Evolutionary conservation across 805 yeast genomes (phyloP).

Genomic region (Starmerella ratchasimensis): DNA sequence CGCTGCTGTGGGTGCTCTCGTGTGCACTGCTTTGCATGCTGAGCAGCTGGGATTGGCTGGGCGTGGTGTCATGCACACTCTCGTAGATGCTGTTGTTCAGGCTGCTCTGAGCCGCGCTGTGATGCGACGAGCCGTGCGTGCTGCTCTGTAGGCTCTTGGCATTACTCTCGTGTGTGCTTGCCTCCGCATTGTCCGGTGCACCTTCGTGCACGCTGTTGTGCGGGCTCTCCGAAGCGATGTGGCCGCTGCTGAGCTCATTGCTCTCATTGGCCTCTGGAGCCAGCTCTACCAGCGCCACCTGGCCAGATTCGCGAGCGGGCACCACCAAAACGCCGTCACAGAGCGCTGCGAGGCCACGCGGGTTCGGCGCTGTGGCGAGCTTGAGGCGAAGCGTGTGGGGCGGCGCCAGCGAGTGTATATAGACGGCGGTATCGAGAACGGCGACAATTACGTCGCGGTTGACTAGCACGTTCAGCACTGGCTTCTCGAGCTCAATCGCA

Average conservation of each 20-base stretch:
- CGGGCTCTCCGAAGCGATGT: too few species aligned
- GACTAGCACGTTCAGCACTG: slow-evolving; percentile 58
- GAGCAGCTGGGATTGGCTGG: too few species aligned
- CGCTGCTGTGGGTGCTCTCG: too few species aligned
- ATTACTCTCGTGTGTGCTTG: too few species aligned
- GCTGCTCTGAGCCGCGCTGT: too few species aligned
- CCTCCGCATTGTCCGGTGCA: slow-evolving; percentile 2
- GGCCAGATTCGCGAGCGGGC: slow-evolving; percentile 65
- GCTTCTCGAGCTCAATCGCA: slow-evolving; percentile 59
- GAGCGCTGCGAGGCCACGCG: slow-evolving; percentile 49
- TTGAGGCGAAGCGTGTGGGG: slow-evolving; percentile 56
- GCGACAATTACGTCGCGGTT: slow-evolving; percentile 67
- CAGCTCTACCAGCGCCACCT: slow-evolving; percentile 65
- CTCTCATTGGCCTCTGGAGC: slow-evolving; percentile 32
- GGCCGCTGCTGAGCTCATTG: too few species aligned
- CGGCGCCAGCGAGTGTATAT: slow-evolving; percentile 66
- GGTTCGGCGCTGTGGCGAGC: slow-evolving; percentile 54
- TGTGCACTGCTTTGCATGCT: too few species aligned
- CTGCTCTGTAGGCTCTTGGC: too few species aligned
- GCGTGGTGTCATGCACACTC: too few species aligned
- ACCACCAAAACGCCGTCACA: slow-evolving; percentile 40
- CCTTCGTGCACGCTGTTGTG: too few species aligned
- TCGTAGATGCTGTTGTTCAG: too few species aligned
- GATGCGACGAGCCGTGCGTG: too few species aligned
- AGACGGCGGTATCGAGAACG: slow-evolving; percentile 50